Evolutionary conservation across 345 rosid genomes (phyloP).

Genomic region (Dipteronia dyeriana): DNA sequence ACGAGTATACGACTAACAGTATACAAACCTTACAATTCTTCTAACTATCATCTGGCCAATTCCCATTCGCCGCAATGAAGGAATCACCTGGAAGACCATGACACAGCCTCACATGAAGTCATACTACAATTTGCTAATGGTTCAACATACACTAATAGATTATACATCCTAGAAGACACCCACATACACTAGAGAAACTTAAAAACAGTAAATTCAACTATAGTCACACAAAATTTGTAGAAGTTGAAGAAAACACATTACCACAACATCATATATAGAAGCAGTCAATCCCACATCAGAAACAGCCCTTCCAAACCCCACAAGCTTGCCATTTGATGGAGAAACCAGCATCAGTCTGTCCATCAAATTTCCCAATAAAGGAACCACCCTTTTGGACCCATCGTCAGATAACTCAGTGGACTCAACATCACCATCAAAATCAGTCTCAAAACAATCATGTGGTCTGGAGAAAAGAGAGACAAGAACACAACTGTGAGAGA

Average conservation of each 20-base stretch:
- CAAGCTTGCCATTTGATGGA: conserved; percentile 58
- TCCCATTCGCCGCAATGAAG: conserved; percentile 71
- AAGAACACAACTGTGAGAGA: conserved; percentile 56
- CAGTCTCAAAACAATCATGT: conserved; percentile 19
- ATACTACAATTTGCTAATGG: not conserved
- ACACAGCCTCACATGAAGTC: not conserved
- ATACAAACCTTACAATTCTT: conserved; percentile 66
- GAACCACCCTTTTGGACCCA: not conserved
- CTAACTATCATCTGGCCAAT: conserved; percentile 74
- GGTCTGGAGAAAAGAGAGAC: conserved; percentile 76
- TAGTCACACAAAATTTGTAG: not conserved
- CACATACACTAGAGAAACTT: not conserved
- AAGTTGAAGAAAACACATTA: conserved; percentile 11
- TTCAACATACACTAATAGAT: not conserved
- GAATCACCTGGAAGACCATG: conserved; percentile 70
- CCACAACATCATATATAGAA: conserved; percentile 81
- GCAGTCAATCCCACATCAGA: conserved; percentile 86
- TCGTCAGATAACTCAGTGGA: not conserved
- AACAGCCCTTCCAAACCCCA: conserved; percentile 87
- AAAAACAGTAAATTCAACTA: not conserved
- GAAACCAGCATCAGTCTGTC: conserved; percentile 44
- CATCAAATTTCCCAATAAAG: conserved; percentile 40
- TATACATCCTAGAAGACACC: not conserved
- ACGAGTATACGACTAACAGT: not conserved
- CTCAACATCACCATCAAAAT: conserved; percentile 4